Evolutionary conservation across 1,139 yeast genomes (phyloP).

Genomic region (Blastobotrys petasosporus): DNA sequence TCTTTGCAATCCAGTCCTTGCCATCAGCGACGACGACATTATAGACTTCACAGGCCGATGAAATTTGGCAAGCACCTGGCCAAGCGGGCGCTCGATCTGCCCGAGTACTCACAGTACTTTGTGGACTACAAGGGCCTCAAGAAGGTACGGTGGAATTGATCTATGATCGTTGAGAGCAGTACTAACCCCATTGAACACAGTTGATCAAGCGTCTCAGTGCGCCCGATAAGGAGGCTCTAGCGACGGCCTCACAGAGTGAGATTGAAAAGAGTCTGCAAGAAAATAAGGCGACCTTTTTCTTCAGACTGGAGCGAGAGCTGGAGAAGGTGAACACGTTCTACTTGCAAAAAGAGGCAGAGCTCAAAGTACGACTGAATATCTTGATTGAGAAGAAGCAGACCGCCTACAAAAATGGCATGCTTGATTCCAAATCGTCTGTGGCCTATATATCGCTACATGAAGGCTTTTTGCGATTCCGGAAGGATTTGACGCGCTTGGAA

Average conservation of each 20-base stretch:
- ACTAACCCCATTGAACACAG: conserved; percentile 14
- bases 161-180: conserved; percentile 1
- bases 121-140: conserved; percentile 91
- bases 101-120: conserved; percentile 89
- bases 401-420: conserved; percentile 42
- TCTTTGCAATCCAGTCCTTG: background rate
- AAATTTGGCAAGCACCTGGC: conserved; percentile 95
- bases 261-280: conserved; percentile 67
- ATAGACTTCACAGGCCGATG: conserved; percentile 32
- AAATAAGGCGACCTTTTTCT: conserved; percentile 89
- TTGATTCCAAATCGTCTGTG: conserved; percentile 43
- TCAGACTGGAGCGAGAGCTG: conserved; percentile 84
- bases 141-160: conserved; percentile 36
- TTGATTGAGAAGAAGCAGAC: conserved; percentile 66
- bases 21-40: background rate
- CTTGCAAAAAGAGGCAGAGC: conserved; percentile 81
- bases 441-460: conserved; percentile 68
- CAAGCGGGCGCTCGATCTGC: conserved; percentile 86
- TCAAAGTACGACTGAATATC: conserved; percentile 68
- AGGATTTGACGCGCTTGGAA: conserved; percentile 79
- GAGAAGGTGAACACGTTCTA: conserved; percentile 91
- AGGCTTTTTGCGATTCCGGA: conserved; percentile 82
- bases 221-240: conserved; percentile 23
- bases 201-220: conserved; percentile 39
- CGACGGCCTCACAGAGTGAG: conserved; percentile 26